Base-by-base conservation (phyloP, 2,329 filamentous ascomycete species). In the Pseudocercospora crystallina region DNA sequence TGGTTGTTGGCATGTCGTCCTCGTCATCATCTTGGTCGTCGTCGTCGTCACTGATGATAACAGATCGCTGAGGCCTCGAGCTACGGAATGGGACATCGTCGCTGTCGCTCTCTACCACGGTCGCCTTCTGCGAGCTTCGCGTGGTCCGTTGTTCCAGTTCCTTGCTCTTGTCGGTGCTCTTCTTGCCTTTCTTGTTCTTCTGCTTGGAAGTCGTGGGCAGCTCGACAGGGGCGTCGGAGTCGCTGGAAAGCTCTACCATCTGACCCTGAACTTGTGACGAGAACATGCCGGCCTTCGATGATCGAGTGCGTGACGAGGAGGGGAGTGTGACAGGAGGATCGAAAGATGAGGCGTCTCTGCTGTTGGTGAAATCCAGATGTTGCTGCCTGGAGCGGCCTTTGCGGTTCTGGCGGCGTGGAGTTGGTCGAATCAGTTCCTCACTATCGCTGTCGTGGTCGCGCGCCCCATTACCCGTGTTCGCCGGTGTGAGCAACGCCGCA, bases 1-100 rank as follows among this genome's bases (percentile, higher is more conserved):
- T 26, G 2, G 64, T 65, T 0, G 63, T 64, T 4, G 62, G 65
- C 59, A 68, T 61, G 43, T 65, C 57, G n/a, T 65, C 62, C 8
- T 59, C 54, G 15, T 59, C 59, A 13, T 62, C 56, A 7, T 63
- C 61, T 35, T 64, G 61, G 17, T 56, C 48, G 14, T 52, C 47
- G n/a, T 50, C 46, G 2, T 42, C 39, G 33, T 26, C 38, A 26
- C 46, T 48, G 36, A 35, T 34, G 7, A 45, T 33, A 39, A 49
- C 44, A 35, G 43, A 37, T 14, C 53, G 47, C 13, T 38, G 42
- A 5, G 33, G 48, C 14, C 32, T 17, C 11, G 47, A 40, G 10
- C 33, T 42, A 20, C 35, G 29, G 9, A 43, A 26, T 13, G 32
- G 14, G 13, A 47, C 26, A 38, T 36, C 49, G 10, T 56, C 58